Conservation (phyloP, 805 yeast genomes). For the Starmerella vaccinii region DNA sequence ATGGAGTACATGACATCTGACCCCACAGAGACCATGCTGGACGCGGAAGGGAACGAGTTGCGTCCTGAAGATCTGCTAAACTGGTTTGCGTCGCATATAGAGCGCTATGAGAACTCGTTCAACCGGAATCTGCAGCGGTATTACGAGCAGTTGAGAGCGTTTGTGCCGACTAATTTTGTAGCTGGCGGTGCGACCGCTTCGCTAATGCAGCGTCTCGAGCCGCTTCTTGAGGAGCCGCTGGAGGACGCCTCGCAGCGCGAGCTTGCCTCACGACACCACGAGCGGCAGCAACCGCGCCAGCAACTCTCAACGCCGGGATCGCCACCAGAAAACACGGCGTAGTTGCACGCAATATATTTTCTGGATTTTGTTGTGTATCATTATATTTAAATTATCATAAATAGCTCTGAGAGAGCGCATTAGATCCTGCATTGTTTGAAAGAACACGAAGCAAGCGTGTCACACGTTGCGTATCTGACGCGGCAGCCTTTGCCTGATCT, state of each 20-base stretch:
- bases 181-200: constrained; percentile 7
- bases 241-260: background rate
- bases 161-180: constrained; percentile 7
- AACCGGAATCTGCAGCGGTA: constrained; percentile 27
- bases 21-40: constrained; percentile 15
- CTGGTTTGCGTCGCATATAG: constrained; percentile 27
- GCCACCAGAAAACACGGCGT: background rate
- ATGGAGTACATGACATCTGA: constrained; percentile 27
- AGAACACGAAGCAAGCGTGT: no score
- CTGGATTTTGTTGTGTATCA: no score
- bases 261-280: no score
- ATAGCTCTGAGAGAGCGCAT: no score
- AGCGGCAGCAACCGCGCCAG: no score
- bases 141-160: constrained; percentile 7
- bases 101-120: constrained; percentile 32
- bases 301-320: no score
- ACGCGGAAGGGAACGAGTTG: constrained; percentile 22
- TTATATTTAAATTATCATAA: no score
- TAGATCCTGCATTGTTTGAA: no score
- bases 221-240: background rate
- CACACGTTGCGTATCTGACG: no score
- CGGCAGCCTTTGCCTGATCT: no score
- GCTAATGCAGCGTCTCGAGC: constrained; percentile 10
- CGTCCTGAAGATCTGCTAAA: constrained; percentile 24
- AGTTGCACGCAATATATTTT: no score